Conservation (phyloP, 805 yeast species). For the Novakomyces olei region DNA sequence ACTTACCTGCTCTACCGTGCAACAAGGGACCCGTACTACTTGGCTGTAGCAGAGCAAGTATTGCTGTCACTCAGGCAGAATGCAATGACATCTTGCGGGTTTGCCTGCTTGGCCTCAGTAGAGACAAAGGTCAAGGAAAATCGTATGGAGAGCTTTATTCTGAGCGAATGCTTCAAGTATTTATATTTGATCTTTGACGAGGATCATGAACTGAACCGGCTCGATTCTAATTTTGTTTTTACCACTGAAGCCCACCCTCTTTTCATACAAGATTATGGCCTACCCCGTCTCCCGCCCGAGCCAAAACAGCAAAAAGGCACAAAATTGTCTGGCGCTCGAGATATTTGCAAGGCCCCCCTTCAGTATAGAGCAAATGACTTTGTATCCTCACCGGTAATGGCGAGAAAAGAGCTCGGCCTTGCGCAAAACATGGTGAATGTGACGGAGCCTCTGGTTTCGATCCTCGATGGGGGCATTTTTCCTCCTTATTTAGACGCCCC, state of each 20-base stretch:
- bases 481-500: no score
- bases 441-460: no score
- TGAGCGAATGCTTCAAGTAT: conserved; percentile 74
- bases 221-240: conserved; percentile 26
- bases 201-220: conserved; percentile 28
- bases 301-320: no score
- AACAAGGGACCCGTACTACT: conserved; percentile 63
- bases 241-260: conserved; percentile 86
- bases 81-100: conserved; percentile 52
- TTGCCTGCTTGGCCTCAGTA: conserved; percentile 52
- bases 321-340: no score
- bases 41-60: conserved; percentile 50
- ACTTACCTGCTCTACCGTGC: conserved; percentile 67
- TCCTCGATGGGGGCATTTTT: no score
- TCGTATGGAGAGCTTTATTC: conserved; percentile 78
- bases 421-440: no score
- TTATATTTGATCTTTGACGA: conserved; percentile 59
- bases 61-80: conserved; percentile 30
- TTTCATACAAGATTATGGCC: no score
- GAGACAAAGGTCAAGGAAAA: conserved; percentile 40
- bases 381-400: no score
- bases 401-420: no score
- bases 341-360: no score
- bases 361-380: no score
- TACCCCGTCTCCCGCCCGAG: no score